Conservation (phyloP, 2,329 filamentous ascomycete genomes). For the Beauveria australis region DNA sequence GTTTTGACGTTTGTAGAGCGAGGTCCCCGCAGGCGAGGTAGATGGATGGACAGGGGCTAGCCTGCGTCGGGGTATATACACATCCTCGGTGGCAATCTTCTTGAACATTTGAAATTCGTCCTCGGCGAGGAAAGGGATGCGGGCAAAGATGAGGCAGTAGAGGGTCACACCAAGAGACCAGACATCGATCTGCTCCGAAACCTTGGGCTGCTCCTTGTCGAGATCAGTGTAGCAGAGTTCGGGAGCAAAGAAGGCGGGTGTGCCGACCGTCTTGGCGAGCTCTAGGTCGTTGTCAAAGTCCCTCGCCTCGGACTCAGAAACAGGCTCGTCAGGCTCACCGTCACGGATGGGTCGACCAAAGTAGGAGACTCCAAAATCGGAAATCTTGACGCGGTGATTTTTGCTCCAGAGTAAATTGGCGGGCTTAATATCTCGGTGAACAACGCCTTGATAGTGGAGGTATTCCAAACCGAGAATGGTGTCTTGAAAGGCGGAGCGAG, state of each 20-base stretch:
- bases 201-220: conserved; percentile 60
- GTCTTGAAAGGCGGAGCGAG: conserved; percentile 80
- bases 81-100: conserved; percentile 85
- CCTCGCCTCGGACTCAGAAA: conserved; percentile 71
- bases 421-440: conserved; percentile 78
- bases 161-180: conserved; percentile 96
- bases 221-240: conserved; percentile 88
- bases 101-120: conserved; percentile 89
- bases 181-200: conserved; percentile 91
- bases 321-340: conserved; percentile 66
- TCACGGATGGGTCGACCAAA: conserved; percentile 82
- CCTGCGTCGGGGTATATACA: conserved; percentile 75
- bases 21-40: conserved; percentile 46
- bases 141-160: conserved; percentile 89
- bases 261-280: conserved; percentile 95
- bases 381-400: conserved; percentile 88
- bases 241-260: conserved; percentile 93
- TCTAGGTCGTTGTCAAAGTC: conserved; percentile 91
- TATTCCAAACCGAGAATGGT: conserved; percentile 92
- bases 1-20: conserved; percentile 49
- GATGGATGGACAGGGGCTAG: conserved; percentile 66
- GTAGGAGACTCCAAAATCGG: conserved; percentile 97
- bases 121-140: conserved; percentile 85
- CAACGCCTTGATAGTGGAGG: conserved; percentile 77
- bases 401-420: conserved; percentile 85